Conservation (phyloP, 2,329 filamentous ascomycete genomes). For the Stagonosporopsis vannaccii region DNA sequence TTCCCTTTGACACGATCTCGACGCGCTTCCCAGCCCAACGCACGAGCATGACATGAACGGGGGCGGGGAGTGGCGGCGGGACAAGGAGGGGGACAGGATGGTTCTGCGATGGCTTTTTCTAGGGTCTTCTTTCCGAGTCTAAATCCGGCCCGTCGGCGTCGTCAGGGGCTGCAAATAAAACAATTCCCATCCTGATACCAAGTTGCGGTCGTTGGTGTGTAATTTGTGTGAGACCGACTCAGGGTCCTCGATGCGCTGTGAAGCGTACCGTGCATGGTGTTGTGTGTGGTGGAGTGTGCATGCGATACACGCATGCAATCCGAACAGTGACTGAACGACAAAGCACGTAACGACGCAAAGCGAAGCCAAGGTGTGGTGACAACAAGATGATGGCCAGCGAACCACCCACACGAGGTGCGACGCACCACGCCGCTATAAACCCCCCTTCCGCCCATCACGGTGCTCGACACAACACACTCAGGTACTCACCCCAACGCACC, state of each 20-base stretch:
- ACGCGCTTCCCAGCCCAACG: slow-evolving; percentile 19
- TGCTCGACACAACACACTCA: slow-evolving; percentile 17
- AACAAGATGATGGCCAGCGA: no score
- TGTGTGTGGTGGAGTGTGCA: neutral
- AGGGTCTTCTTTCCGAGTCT: slow-evolving; percentile 24
- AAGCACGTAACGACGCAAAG: neutral
- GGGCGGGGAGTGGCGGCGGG: slow-evolving; percentile 23
- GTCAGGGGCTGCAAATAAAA: slow-evolving; percentile 32
- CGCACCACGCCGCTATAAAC: neutral
- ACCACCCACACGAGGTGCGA: neutral
- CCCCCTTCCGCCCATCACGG: slow-evolving; percentile 9
- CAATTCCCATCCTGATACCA: slow-evolving; percentile 37
- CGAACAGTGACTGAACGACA: no score
- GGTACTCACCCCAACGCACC: slow-evolving; percentile 11
- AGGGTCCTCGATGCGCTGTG: neutral
- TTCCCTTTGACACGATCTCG: slow-evolving; percentile 34
- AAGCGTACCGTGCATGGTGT: neutral
- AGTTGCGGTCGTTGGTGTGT: neutral
- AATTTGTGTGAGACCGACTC: neutral
- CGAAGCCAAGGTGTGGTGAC: no score
- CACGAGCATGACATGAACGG: slow-evolving; percentile 22
- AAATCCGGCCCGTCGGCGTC: slow-evolving; percentile 19
- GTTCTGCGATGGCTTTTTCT: slow-evolving; percentile 36
- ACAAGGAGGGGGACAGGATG: slow-evolving; percentile 28
- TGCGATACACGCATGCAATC: neutral